Conservation (phyloP, 2,329 filamentous ascomycete species). For the Incumbomyces lentus region DNA sequence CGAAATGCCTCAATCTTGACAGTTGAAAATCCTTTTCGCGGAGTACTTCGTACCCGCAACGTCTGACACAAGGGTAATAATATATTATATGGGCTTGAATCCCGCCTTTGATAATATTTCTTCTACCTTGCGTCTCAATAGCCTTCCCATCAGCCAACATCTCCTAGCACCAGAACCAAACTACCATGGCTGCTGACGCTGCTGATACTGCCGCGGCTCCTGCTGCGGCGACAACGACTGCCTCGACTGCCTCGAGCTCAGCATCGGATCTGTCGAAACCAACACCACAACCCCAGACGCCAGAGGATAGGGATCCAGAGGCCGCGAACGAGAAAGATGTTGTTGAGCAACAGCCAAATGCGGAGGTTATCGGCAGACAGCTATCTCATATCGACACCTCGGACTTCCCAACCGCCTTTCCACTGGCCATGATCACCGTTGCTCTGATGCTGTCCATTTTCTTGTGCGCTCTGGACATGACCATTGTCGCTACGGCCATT, state of each 20-base stretch:
- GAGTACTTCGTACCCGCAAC: neutral
- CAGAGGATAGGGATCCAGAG: constrained; percentile 9
- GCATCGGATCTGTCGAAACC: constrained; percentile 16
- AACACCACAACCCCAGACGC: constrained; percentile 6
- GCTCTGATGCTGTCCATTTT: constrained; percentile 17
- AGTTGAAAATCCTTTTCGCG: neutral
- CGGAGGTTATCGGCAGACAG: constrained; percentile 11
- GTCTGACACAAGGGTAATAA: too few relatives aligned
- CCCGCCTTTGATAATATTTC: too few relatives aligned
- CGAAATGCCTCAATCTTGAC: too few relatives aligned
- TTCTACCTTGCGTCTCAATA: too few relatives aligned
- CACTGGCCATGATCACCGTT: constrained; percentile 18
- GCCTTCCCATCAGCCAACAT: too few relatives aligned
- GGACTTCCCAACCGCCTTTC: constrained; percentile 18
- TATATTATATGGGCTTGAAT: neutral
- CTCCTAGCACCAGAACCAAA: too few relatives aligned
- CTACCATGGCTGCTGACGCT: neutral
- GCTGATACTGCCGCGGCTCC: neutral
- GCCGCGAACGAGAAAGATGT: constrained; percentile 12
- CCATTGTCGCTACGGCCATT: constrained; percentile 27
- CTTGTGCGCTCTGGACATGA: constrained; percentile 22
- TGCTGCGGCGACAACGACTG: neutral
- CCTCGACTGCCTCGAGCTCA: constrained; percentile 11
- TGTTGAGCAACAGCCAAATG: constrained; percentile 3
- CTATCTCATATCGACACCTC: constrained; percentile 19